Evolutionary conservation across 306 rosid species (phyloP).

Genomic region (Glycine soja): DNA sequence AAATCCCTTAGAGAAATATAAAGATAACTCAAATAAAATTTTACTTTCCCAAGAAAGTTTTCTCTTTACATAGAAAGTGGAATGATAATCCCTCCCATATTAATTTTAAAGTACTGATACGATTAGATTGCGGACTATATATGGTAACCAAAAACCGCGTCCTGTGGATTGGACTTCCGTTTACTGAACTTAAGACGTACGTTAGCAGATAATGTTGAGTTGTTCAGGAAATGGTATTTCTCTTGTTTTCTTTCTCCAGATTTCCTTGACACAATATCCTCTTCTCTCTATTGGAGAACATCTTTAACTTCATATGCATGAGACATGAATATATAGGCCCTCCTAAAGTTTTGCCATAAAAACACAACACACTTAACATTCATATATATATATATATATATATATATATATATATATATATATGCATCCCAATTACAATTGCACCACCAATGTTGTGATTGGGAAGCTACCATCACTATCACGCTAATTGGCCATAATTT

Average conservation of each 20-base stretch:
- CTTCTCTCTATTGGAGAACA: background rate
- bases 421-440: slow-evolving; percentile 34
- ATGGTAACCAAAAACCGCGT: slow-evolving; percentile 11
- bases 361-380: background rate
- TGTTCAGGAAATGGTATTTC: background rate
- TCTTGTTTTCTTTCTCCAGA: background rate
- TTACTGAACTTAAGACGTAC: slow-evolving; percentile 18
- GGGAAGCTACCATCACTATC: background rate
- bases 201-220: background rate
- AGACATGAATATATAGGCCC: background rate
- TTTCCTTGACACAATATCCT: background rate
- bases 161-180: background rate
- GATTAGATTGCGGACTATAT: background rate
- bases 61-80: background rate
- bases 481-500: background rate
- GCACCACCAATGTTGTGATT: slow-evolving; percentile 25
- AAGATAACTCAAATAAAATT: background rate
- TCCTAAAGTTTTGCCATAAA: background rate
- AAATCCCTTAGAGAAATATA: background rate
- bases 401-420: too few species aligned
- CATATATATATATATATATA: background rate
- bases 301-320: background rate
- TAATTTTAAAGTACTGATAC: background rate
- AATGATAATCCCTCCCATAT: background rate
- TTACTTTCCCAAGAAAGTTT: background rate